Evolutionary conservation across 768 basidiomycete species (phyloP).

Genomic region (Boletus edulis): DNA sequence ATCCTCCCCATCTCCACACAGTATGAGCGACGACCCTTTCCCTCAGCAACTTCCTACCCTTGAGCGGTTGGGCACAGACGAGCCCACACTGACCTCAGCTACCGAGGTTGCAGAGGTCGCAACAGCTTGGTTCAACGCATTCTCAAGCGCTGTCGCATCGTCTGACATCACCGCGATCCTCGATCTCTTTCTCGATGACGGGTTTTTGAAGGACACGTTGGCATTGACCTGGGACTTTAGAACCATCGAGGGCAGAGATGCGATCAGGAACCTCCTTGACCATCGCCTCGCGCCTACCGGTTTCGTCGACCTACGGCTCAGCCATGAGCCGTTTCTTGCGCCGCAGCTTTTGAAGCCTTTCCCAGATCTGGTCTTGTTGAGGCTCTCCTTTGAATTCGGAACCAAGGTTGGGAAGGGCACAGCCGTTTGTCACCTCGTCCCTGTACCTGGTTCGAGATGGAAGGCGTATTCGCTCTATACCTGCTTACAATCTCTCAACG

Average conservation of each 20-base stretch:
- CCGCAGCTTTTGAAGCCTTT: slow-evolving; percentile 39
- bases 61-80: slow-evolving; percentile 19
- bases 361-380: slow-evolving; percentile 59
- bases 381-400: slow-evolving; percentile 54
- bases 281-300: slow-evolving; percentile 30
- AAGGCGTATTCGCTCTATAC: slow-evolving; percentile 61
- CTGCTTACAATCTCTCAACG: slow-evolving; percentile 56
- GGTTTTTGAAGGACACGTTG: slow-evolving; percentile 51
- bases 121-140: slow-evolving; percentile 22
- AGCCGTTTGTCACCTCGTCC: slow-evolving; percentile 54
- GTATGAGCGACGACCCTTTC: slow-evolving; percentile 18
- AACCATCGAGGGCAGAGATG: slow-evolving; percentile 39
- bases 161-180: slow-evolving; percentile 13
- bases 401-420: slow-evolving; percentile 46
- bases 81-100: slow-evolving; percentile 16
- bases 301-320: slow-evolving; percentile 7
- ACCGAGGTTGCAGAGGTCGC: slow-evolving; percentile 16
- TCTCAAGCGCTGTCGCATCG: slow-evolving; percentile 20
- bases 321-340: slow-evolving; percentile 23
- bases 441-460: slow-evolving; percentile 44
- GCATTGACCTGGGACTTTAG: slow-evolving; percentile 57
- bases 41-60: slow-evolving; percentile 31
- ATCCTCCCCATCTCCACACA: background rate
- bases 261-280: slow-evolving; percentile 38
- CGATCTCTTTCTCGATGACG: slow-evolving; percentile 27